Base-by-base conservation (phyloP, 176 grass and related monocot species). In the Saccharum officinarum region DNA sequence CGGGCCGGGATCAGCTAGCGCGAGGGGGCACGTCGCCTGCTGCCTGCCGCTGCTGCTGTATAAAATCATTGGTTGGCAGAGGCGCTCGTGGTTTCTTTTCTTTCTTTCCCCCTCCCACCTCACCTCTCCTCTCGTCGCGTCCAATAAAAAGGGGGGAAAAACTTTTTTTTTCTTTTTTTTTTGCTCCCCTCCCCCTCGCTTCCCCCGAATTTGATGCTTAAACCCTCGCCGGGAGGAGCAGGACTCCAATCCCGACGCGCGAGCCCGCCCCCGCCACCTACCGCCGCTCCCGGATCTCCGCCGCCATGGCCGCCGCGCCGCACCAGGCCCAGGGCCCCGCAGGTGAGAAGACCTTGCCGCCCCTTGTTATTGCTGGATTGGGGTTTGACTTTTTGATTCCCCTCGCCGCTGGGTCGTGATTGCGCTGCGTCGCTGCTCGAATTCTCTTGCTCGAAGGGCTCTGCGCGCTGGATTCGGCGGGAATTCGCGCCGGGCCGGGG, bases 241-340 rank as follows among this genome's bases (percentile, higher is more conserved):
- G 38, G 67, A 60, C 67, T 59, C 80, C 50, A 82, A 82, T 82
- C 80, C 80, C 80, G 80, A 82, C 80, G 80, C 66, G 20, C 41
- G 22, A 36, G 34, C 3, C 54, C 34, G 10, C 60, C 3, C 3
- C 15, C 25, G 3, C 23, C 15, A 42, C 26, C 7, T 28, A 26
- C n/a, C 22, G 57, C 57, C 15, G 15, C 15, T 5, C 14, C 66
- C 82, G 72, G 87, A 89, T 89, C 87, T 85, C 65, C 59, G 82
- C 28, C 66, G 87, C 47, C 66, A 84, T 84, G 87, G 77, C 57
- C 36, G 70, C 82, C 75, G 83, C 80, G 80, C 80, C 69, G 55
- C 60, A 89, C 41, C 69, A 85, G 60, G 28, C 28, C 28, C 28
- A 28, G 1, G 69, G 42, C 83, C 47, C 75, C 49, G 78, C 72